Base-by-base conservation (phyloP, 2,329 filamentous ascomycete genomes). In the Fusarium sp. region DNA sequence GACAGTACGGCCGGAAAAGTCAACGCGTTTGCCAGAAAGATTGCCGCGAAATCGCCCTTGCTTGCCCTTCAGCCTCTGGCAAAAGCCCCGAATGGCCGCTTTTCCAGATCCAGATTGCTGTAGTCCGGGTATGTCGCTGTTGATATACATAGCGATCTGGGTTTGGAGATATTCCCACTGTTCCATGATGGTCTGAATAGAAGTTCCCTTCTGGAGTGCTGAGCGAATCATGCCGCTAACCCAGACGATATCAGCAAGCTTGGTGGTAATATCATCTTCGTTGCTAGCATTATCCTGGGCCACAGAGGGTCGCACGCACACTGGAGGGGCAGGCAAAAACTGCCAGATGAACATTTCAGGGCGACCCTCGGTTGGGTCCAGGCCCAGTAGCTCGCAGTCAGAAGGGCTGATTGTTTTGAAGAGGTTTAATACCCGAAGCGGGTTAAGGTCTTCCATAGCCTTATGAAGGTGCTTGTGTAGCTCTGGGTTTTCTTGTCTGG, bases 21-120 rank as follows among this genome's bases (percentile, higher is more conserved):
- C 98, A 79, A 99, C 95, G 81, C 95, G 92, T 82, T 99, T 99
- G 60, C 95, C 95, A 95, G 98, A 98, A 94, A 99, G 98, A 78
- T 98, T 97, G 81, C 96, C 98, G 70, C 95, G 85, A 82, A 99
- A 98, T 25, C 98, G 83, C 64, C 95, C 95, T 74, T 98, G 95
- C 78, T 99, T 99, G 67, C 95, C 95, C 78, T 99, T 99, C 45
- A 99, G 78, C 13, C 95, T 88, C 77, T 98, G 94, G 62, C 93
- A 97, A 73, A 98, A 96, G n/a, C 95, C 95, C 69, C 94, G 87
- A 71, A 95, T 96, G 1, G 91, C 86, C 75, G n/a, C n/a, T n/a
- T 96, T 97, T 56, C 92, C 91, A 58, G 92, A 90, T 12, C 92
- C 91, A 12, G 89, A 89, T 70, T 96, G 92, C 68, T 93, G 89